phyloP scores from a whole-genome alignment of 192 early-diverging fungal species.

The Linnemannia exigua region DNA sequence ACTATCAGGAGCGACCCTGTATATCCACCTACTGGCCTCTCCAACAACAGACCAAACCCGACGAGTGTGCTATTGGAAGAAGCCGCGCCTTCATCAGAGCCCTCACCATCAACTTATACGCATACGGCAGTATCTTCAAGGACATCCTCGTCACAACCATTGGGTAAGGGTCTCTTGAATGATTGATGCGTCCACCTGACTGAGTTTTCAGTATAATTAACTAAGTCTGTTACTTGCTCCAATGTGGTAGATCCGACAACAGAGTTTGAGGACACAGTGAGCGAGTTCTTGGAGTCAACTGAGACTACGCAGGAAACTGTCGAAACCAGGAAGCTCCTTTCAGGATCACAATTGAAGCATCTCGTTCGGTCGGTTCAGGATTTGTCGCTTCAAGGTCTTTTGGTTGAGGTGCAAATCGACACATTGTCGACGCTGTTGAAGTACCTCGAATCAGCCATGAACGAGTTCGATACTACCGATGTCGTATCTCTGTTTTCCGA shows the following conservation, averaged over 20 bases:
- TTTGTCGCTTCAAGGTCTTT: not conserved
- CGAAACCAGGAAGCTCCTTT: not conserved
- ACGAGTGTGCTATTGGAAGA: not conserved
- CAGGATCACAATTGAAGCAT: constrained; percentile 14
- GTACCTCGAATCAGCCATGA: constrained; percentile 22
- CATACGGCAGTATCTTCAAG: not conserved
- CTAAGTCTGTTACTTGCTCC: not conserved
- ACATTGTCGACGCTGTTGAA: constrained; percentile 12
- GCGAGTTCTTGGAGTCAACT: not conserved
- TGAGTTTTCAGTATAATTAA: not conserved
- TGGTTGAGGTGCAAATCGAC: constrained; percentile 19
- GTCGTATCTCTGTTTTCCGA: not conserved
- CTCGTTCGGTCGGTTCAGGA: not conserved
- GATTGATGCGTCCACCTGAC: not conserved
- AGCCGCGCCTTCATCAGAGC: not conserved
- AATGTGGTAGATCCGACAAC: not conserved
- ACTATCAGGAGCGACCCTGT: not conserved
- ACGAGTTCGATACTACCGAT: constrained; percentile 9
- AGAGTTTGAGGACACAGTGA: constrained; percentile 14
- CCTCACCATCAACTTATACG: not conserved
- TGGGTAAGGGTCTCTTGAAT: not conserved
- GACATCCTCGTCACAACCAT: not conserved
- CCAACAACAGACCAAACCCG: not conserved
- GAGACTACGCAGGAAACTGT: not conserved
- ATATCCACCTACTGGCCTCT: not conserved